Conservation (phyloP, 495 filamentous ascomycete species). For the Ramalina peruviana region DNA sequence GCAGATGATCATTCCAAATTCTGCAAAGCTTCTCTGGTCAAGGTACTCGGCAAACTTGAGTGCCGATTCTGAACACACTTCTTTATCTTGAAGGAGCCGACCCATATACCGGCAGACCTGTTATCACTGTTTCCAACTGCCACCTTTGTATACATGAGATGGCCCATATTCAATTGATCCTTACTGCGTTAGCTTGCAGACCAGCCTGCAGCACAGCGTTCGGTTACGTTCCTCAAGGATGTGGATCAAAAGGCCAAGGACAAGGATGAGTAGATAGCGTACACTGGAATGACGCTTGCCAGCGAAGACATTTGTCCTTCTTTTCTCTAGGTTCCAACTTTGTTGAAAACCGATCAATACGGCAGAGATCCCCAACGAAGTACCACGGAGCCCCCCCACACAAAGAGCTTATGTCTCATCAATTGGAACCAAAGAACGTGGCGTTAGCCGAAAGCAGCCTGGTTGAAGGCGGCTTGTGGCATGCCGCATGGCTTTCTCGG, state of each 20-base stretch:
- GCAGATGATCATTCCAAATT: no score
- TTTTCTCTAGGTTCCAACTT: not conserved
- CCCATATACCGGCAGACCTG: not conserved
- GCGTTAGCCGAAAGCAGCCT: not conserved
- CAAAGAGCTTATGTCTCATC: not conserved
- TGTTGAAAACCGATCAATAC: not conserved
- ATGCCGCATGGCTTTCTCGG: not conserved
- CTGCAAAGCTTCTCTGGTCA: no score
- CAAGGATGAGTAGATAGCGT: not conserved
- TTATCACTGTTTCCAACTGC: no score
- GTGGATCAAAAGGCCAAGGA: not conserved
- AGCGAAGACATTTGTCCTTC: not conserved
- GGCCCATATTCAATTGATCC: no score
- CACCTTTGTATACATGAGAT: no score
- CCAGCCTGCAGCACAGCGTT: not conserved
- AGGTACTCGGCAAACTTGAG: no score
- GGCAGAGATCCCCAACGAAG: not conserved
- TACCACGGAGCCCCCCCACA: not conserved
- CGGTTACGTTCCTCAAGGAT: not conserved
- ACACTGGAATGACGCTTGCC: not conserved
- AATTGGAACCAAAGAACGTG: not conserved
- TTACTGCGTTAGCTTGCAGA: not conserved
- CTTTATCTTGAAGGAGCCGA: not conserved
- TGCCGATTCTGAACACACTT: no score
- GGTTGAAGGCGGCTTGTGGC: not conserved